A percentile compares a stretch with the other conserved stretches of the same genome.
Conservation (phyloP, 1,284 basidiomycete species). For the Rhodotorula sp. region DNA sequence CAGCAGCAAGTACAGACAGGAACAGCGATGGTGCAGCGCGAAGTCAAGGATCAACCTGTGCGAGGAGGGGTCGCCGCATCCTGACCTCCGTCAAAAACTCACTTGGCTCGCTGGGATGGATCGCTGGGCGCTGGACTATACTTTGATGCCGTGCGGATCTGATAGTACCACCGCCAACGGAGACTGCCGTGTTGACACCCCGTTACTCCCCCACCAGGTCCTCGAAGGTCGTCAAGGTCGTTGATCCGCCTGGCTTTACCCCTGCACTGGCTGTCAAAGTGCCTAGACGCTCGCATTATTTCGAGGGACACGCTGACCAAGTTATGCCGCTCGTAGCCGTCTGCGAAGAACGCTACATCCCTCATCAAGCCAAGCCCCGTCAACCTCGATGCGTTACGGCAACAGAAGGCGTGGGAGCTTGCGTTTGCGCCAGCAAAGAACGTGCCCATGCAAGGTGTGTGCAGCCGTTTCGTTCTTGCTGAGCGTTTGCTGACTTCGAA, state of each 20-base stretch:
- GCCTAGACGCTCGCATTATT: neutral
- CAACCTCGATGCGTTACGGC: constrained; percentile 37
- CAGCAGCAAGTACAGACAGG: neutral
- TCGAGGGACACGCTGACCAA: fast-evolving
- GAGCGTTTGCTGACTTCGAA: neutral
- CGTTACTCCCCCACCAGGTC: neutral
- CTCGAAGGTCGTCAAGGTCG: constrained; percentile 6
- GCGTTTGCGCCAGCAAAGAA: constrained; percentile 46
- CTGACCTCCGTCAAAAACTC: neutral
- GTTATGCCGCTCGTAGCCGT: neutral
- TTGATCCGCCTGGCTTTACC: constrained; percentile 24
- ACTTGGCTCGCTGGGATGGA: neutral
- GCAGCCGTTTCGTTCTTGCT: too few relatives aligned
- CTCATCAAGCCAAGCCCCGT: constrained; percentile 1
- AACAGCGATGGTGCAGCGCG: neutral
- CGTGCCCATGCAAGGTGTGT: constrained; percentile 46
- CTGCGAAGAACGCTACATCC: neutral
- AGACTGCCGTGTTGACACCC: too few relatives aligned
- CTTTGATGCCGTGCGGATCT: neutral
- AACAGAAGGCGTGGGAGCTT: constrained; percentile 46
- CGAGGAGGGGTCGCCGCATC: neutral
- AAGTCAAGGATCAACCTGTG: neutral
- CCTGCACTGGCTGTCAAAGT: constrained; percentile 16
- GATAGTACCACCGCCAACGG: too few relatives aligned
- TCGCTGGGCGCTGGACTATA: constrained; percentile 29